phyloP scores from a whole-genome alignment of 2,329 filamentous ascomycete genomes.

The Pseudogymnoascus sp. region DNA sequence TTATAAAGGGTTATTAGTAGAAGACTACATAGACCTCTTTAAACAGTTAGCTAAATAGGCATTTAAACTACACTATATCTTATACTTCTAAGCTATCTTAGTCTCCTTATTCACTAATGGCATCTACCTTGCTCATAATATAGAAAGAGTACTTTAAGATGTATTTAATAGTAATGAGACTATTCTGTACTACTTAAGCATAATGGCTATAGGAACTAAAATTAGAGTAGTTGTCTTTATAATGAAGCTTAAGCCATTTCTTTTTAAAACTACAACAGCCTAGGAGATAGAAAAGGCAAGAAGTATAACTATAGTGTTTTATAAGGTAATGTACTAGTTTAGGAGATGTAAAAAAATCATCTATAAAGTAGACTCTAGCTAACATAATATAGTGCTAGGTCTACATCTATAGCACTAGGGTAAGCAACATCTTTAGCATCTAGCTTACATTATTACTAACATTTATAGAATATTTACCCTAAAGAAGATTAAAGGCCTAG shows the following conservation, averaged over 20 bases:
- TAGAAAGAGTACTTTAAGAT: conserved; percentile 18
- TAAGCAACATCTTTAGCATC: neutral
- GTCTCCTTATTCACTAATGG: conserved; percentile 18
- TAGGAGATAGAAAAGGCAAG: conserved; percentile 11
- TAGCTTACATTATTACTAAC: neutral
- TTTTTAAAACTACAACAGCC: conserved; percentile 24
- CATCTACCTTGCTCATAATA: conserved; percentile 16
- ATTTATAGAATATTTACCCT: conserved; percentile 14
- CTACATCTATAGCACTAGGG: conserved; percentile 17
- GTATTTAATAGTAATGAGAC: conserved; percentile 16
- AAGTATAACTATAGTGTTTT: conserved; percentile 17
- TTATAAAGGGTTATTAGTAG: conserved; percentile 14
- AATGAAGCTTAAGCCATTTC: conserved; percentile 11
- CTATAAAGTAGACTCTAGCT: conserved; percentile 8
- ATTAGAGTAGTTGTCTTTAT: conserved; percentile 18
- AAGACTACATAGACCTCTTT: conserved; percentile 16
- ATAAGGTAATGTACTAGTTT: conserved; percentile 15
- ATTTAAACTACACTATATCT: conserved; percentile 14
- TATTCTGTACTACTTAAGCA: conserved; percentile 19
- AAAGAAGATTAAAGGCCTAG: conserved; percentile 17
- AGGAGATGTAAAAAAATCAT: conserved; percentile 17
- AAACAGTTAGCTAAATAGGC: conserved; percentile 16
- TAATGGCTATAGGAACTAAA: conserved; percentile 17
- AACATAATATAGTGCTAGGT: conserved; percentile 18
- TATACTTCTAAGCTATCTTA: neutral